Base-by-base conservation (phyloP, 1,284 basidiomycete species). In the Rhodotorula sp. region DNA sequence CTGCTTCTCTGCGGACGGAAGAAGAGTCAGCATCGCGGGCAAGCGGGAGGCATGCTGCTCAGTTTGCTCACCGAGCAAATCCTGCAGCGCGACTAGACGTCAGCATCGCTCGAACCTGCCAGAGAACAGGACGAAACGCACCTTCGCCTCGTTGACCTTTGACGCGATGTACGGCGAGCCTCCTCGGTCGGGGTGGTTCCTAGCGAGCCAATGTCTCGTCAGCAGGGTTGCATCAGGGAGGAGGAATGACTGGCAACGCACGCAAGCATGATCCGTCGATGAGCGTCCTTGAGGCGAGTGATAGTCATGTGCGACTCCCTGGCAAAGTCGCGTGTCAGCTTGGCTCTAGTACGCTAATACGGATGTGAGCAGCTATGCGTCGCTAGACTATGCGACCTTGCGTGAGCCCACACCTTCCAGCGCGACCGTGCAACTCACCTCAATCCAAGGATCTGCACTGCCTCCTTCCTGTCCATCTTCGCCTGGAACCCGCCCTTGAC, bases 81-180 rank as follows among this genome's bases (percentile, higher is more conserved):
- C 72, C 69, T 74, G 56, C n/a, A 44, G 13, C 13, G 20, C 15
- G 59, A 44, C 8, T 5, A n/a, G 20, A 15, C 8, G 15, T n/a
- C 15, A 17, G 27, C 0, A 27, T 44, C 24, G 53, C 39, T 24
- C 0, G 20, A 24, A 51, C 6, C n/a, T n/a, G 29, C 9, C 4
- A 27, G 17, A 5, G 19, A 19, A 44, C 2, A 8, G 10, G 19
- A 30, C 15, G 49, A 27, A 55, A 10, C 70, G 39, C 34, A 73
- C 76, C 68, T 74, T 76, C 30, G 92, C 93, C 78, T 96, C 93
- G 81, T 95, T 96, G 67, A 95, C 92, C 84, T 96, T 98, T 79
- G 92, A 94, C n/a, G 95, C 95, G 51, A 99, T 83, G 81, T 95
- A 97, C 1, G 95, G 95, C 19, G 92, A 90, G 44, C 95, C 95